A percentile compares a stretch with the other conserved stretches of the same genome.
These are phyloP conservation scores for Paramecium sonneborni DNA, from an alignment of 73 alveolate genomes.

Conservation along the genomic window DNA sequence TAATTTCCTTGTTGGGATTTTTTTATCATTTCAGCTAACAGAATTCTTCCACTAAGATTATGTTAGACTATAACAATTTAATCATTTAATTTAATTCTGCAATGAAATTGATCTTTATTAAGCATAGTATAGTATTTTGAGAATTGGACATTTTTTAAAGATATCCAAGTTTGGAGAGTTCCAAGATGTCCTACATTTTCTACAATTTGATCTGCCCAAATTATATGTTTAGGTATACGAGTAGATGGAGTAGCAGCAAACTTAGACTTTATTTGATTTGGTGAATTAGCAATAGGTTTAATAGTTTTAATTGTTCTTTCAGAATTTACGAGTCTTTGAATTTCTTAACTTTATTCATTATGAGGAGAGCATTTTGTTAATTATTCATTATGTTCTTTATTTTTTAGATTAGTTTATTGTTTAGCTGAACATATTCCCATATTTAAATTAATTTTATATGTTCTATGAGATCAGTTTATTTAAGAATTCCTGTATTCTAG, in stretches of 20 bases:
- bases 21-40: background rate
- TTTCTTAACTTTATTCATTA: background rate
- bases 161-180: background rate
- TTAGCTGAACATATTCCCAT: constrained; percentile 37
- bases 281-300: background rate
- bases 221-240: background rate
- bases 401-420: background rate
- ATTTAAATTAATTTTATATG: background rate
- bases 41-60: background rate
- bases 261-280: background rate
- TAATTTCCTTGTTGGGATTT: background rate
- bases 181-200: background rate
- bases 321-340: background rate
- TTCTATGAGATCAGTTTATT: background rate
- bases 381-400: background rate
- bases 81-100: background rate
- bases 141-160: background rate
- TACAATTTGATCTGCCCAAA: background rate
- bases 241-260: background rate
- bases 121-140: background rate
- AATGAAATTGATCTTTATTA: background rate
- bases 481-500: background rate
- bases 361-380: background rate
- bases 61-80: background rate
- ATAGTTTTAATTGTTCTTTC: background rate